Conservation (phyloP, 2,329 filamentous ascomycete species). For the Diplodia corticola region DNA sequence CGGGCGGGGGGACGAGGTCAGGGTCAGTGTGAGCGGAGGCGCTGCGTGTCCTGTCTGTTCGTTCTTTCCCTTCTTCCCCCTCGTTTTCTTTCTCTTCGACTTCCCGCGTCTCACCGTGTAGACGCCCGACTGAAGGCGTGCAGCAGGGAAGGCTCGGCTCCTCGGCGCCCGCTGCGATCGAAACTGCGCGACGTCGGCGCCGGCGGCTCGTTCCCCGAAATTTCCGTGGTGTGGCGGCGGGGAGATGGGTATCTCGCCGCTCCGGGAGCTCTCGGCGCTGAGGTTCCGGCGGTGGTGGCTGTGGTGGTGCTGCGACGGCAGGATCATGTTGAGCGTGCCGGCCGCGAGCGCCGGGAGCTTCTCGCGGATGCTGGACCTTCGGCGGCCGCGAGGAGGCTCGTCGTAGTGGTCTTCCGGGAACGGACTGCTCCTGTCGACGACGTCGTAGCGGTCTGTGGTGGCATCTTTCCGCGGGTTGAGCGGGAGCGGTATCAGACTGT, state of each 20-base stretch:
- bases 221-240: neutral
- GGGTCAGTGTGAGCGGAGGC: conserved; percentile 2
- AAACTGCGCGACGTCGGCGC: neutral
- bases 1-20: neutral
- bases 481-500: neutral
- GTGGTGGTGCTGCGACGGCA: conserved; percentile 3
- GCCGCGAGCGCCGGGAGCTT: conserved; percentile 14
- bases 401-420: conserved; percentile 2
- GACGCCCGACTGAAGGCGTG: neutral
- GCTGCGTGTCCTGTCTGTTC: neutral
- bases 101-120: neutral
- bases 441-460: neutral
- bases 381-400: neutral
- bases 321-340: conserved; percentile 21
- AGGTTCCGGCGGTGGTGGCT: neutral
- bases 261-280: conserved; percentile 1
- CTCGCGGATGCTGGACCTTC: conserved; percentile 4
- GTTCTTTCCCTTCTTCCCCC: neutral
- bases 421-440: neutral
- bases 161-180: neutral
- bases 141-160: neutral
- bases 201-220: neutral
- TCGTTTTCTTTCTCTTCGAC: neutral
- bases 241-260: conserved; percentile 20
- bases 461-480: neutral